phyloP scores from a whole-genome alignment of 2,329 filamentous ascomycete species.

The Colletotrichum sansevieriae region DNA sequence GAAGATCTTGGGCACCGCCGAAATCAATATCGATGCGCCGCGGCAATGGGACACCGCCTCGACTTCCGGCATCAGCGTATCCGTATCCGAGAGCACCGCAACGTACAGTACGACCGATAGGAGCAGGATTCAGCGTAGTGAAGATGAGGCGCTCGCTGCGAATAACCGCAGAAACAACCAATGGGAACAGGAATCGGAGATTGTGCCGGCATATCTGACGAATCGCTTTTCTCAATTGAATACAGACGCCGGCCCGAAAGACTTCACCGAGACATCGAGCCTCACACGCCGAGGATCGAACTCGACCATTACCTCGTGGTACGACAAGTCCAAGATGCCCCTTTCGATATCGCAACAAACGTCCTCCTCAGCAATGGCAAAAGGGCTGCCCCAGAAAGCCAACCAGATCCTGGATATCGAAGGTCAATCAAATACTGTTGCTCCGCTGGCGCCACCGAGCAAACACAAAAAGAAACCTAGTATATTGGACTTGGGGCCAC shows the following conservation, averaged over 20 bases:
- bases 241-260: conserved; percentile 28
- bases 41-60: conserved; percentile 59
- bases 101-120: conserved; percentile 49
- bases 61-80: conserved; percentile 59
- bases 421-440: conserved; percentile 45
- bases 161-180: conserved; percentile 46
- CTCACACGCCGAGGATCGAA: conserved; percentile 64
- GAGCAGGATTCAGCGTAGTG: conserved; percentile 7
- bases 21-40: conserved; percentile 57
- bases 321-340: conserved; percentile 68
- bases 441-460: conserved; percentile 43
- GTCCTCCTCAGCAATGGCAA: conserved; percentile 70
- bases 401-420: conserved; percentile 62
- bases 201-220: conserved; percentile 53
- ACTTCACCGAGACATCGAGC: conserved; percentile 57
- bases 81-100: conserved; percentile 55
- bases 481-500: conserved; percentile 62
- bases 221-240: conserved; percentile 38
- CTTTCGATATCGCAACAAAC: conserved; percentile 71
- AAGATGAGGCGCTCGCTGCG: conserved; percentile 33
- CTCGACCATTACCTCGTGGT: conserved; percentile 69
- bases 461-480: conserved; percentile 63
- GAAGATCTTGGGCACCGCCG: conserved; percentile 62
- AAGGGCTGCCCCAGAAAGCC: conserved; percentile 64
- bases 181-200: conserved; percentile 63